Percentiles rank a stretch among this genome's conserved stretches.
phyloP scores from a whole-genome alignment of 495 filamentous ascomycete genomes.

The Talaromyces borbonicus region DNA sequence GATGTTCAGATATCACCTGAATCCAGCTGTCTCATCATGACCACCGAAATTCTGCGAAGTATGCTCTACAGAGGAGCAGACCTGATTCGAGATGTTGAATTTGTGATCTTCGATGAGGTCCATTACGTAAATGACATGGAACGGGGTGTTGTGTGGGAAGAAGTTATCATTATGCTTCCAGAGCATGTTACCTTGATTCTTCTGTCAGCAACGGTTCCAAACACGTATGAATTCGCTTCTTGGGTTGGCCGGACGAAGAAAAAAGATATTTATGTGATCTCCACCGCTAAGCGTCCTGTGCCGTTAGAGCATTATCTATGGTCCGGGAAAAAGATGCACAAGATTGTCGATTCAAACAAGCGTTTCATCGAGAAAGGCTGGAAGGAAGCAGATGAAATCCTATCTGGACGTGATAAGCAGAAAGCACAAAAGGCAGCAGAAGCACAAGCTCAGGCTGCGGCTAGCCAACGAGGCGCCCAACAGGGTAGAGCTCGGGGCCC shows the following conservation, averaged over 20 bases:
- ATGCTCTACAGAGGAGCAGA: constrained; percentile 98
- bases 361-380: constrained; percentile 80
- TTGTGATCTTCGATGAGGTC: constrained; percentile 98
- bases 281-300: constrained; percentile 88
- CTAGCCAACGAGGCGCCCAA: constrained; percentile 41
- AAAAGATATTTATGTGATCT: constrained; percentile 98
- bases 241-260: constrained; percentile 98
- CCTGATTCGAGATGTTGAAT: constrained; percentile 93
- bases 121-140: constrained; percentile 99
- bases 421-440: constrained; percentile 46
- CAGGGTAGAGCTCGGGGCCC: constrained; percentile 37
- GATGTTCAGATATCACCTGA: constrained; percentile 98
- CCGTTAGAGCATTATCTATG: constrained; percentile 94
- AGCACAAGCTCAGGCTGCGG: constrained; percentile 33
- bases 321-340: constrained; percentile 83
- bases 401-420: constrained; percentile 73
- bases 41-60: constrained; percentile 92
- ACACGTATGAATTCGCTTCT: constrained; percentile 94
- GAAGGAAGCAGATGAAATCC: constrained; percentile 82
- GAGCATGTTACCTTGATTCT: constrained; percentile 93
- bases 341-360: constrained; percentile 90
- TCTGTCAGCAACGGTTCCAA: constrained; percentile 92
- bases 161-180: constrained; percentile 98
- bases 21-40: constrained; percentile 98
- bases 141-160: constrained; percentile 96